These are phyloP conservation scores for Fusarium abutilonis DNA, from an alignment of 2,329 filamentous ascomycete species.

Conservation along the genomic window DNA sequence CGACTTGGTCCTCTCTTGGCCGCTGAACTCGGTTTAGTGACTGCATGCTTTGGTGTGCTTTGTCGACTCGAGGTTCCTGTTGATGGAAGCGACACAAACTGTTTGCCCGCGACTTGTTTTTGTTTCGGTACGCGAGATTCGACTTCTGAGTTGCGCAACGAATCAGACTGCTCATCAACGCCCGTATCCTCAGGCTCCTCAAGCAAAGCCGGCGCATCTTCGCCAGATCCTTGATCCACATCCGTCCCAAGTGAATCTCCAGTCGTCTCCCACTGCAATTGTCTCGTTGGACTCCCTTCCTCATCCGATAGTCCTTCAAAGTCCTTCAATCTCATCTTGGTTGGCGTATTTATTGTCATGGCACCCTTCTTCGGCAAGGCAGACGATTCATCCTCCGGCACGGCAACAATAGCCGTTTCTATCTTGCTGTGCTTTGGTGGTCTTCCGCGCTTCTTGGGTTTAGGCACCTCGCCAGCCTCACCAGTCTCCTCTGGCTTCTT, in stretches of 20 bases:
- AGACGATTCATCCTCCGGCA: slow-evolving; percentile 39
- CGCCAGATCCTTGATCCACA: slow-evolving; percentile 4
- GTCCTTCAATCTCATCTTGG: slow-evolving; percentile 47
- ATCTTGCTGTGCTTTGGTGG: slow-evolving; percentile 49
- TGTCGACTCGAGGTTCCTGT: slow-evolving; percentile 8
- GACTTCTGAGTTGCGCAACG: background rate
- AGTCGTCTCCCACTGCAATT: slow-evolving; percentile 41
- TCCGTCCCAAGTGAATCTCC: slow-evolving; percentile 10
- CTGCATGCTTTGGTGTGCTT: slow-evolving; percentile 15
- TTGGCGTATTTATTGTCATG: slow-evolving; percentile 52
- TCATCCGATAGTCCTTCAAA: slow-evolving; percentile 48
- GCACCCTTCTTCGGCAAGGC: slow-evolving; percentile 45
- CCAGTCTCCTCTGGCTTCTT: slow-evolving; percentile 42
- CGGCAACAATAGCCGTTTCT: slow-evolving; percentile 47
- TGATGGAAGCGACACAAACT: slow-evolving; percentile 10
- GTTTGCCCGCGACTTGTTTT: background rate
- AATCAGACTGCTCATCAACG: background rate
- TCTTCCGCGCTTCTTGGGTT: slow-evolving; percentile 41
- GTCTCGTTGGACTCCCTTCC: slow-evolving; percentile 44
- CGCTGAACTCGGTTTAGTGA: background rate
- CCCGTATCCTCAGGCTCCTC: background rate
- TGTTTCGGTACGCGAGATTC: background rate
- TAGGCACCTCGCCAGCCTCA: slow-evolving; percentile 18
- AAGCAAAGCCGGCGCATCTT: background rate
- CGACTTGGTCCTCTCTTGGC: slow-evolving; percentile 4